These are phyloP conservation scores for Endothia cerciana DNA, from an alignment of 2,329 filamentous ascomycete species.

Conservation along the genomic window DNA sequence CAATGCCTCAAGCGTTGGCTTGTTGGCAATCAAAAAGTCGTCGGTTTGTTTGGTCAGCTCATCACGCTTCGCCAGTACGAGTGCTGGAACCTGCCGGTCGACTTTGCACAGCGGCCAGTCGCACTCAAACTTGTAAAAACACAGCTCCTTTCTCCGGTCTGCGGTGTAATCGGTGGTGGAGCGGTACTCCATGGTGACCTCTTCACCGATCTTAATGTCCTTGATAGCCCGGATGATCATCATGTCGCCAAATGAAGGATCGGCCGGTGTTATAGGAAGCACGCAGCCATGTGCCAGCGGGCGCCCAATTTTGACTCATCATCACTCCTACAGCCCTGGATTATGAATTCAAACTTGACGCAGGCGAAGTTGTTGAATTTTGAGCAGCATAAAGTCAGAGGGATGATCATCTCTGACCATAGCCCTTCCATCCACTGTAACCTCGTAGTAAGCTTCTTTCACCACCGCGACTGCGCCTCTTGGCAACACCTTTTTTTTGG, in stretches of 20 bases:
- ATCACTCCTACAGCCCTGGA: too few relatives aligned
- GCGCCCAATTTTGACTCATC: too few relatives aligned
- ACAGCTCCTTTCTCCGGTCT: neutral
- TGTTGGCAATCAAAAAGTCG: neutral
- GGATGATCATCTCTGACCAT: constrained; percentile 44
- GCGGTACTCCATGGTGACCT: constrained; percentile 37
- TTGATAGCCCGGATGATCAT: constrained; percentile 41
- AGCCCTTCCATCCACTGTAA: constrained; percentile 32
- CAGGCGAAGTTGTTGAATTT: constrained; percentile 30
- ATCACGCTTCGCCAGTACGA: constrained; percentile 32
- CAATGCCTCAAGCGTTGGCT: neutral
- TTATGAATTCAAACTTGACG: constrained; percentile 1
- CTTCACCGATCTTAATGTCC: constrained; percentile 42
- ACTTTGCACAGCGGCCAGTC: constrained; percentile 41
- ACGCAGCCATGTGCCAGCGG: constrained; percentile 37
- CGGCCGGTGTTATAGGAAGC: constrained; percentile 37
- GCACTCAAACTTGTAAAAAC: constrained; percentile 42
- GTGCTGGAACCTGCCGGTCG: constrained; percentile 34
- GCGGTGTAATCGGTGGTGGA: neutral
- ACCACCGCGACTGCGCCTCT: constrained; percentile 39
- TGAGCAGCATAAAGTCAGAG: constrained; percentile 38
- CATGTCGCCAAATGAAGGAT: constrained; percentile 38
- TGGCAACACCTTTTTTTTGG: constrained; percentile 39
- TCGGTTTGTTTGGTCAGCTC: constrained; percentile 34
- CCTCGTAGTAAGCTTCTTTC: constrained; percentile 44